Percentiles rank a stretch among this genome's conserved stretches.
phyloP scores from a whole-genome alignment of 306 rosid species.

The Medicago ruthenica region DNA sequence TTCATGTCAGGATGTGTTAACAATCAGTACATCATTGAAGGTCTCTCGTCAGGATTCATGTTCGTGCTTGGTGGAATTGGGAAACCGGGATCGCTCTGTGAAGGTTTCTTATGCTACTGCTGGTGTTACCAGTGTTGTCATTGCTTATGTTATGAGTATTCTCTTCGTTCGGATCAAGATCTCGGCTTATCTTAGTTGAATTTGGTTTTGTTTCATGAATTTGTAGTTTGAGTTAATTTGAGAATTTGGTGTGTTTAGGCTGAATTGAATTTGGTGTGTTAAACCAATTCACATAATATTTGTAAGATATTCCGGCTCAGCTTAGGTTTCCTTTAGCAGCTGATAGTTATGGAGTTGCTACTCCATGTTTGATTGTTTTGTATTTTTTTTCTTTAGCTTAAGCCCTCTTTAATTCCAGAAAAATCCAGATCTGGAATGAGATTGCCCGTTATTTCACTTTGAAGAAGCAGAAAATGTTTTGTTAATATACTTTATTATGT shows the following conservation, averaged over 20 bases:
- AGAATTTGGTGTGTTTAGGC: constrained; percentile 30
- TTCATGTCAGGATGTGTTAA: constrained; percentile 87
- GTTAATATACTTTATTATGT: too few relatives aligned
- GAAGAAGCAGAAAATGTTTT: too few relatives aligned
- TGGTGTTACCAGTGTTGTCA: constrained; percentile 65
- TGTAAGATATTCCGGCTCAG: too few relatives aligned
- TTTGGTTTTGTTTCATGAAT: not conserved
- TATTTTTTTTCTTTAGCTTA: too few relatives aligned
- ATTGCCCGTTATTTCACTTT: too few relatives aligned
- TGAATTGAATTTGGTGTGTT: too few relatives aligned
- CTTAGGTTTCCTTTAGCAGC: too few relatives aligned
- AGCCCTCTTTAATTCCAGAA: too few relatives aligned
- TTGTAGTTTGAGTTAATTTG: constrained; percentile 7
- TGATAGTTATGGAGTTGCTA: too few relatives aligned
- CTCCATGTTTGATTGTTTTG: too few relatives aligned
- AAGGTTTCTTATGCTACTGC: constrained; percentile 86
- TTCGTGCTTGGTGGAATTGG: constrained; percentile 88
- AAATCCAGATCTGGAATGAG: too few relatives aligned
- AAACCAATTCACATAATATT: too few relatives aligned
- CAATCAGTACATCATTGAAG: constrained; percentile 93
- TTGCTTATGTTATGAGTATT: constrained; percentile 91
- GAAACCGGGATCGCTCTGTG: constrained; percentile 69
- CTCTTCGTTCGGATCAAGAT: constrained; percentile 93
- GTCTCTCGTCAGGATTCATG: constrained; percentile 92
- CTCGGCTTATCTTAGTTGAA: constrained; percentile 80